These are phyloP conservation scores for Pyricularia grisea DNA, from an alignment of 2,329 filamentous ascomycete genomes.

Conservation along the genomic window DNA sequence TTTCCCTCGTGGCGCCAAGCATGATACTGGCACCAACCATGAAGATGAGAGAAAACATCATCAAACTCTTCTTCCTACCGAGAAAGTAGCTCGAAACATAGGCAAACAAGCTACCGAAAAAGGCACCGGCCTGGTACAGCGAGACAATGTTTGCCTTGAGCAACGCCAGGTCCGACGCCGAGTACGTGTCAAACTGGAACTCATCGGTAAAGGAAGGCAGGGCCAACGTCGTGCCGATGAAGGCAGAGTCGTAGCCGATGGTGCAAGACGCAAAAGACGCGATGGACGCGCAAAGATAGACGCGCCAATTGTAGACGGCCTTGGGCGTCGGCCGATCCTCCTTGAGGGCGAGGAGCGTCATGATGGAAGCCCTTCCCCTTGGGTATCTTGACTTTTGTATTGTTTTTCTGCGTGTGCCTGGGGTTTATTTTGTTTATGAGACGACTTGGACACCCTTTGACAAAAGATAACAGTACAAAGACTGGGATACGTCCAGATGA, in stretches of 20 bases:
- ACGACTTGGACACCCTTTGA: neutral
- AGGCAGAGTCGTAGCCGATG: conserved; percentile 60
- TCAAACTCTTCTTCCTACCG: conserved; percentile 56
- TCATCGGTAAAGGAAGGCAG: conserved; percentile 60
- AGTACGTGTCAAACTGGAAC: conserved; percentile 51
- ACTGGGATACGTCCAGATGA: neutral
- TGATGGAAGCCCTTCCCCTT: conserved; percentile 7
- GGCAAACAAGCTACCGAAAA: conserved; percentile 67
- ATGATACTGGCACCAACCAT: conserved; percentile 63
- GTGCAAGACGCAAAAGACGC: conserved; percentile 48
- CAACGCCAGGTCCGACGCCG: conserved; percentile 37
- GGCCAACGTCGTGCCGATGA: conserved; percentile 69
- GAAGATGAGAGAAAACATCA: conserved; percentile 54
- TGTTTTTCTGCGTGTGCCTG: neutral
- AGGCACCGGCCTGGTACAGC: conserved; percentile 73
- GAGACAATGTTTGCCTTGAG: conserved; percentile 70
- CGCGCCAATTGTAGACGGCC: conserved; percentile 52
- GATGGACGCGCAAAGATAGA: conserved; percentile 43
- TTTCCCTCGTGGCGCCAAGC: conserved; percentile 52
- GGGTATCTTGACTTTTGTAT: neutral
- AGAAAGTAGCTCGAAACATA: conserved; percentile 58
- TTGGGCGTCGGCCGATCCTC: conserved; percentile 49
- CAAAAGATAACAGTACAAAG: neutral
- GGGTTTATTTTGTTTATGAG: neutral
- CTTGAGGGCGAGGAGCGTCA: conserved; percentile 36